These are phyloP conservation scores for Heritiera fomes DNA, from an alignment of 345 rosid species.

Conservation along the genomic window DNA sequence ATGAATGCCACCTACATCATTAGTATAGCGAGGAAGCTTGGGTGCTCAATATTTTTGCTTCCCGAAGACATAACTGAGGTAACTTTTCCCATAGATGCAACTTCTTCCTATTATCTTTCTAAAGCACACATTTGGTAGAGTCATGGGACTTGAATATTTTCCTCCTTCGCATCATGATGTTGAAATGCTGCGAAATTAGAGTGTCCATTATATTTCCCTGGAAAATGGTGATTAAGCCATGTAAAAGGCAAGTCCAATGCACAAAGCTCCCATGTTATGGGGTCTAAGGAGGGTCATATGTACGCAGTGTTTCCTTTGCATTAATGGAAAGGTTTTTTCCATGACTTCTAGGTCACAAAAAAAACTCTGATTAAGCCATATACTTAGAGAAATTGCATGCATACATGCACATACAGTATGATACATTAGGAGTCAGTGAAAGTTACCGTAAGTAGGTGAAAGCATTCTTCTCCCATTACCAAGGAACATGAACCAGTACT, in stretches of 20 bases:
- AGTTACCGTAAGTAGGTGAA: not conserved
- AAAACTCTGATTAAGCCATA: not conserved
- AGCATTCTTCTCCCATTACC: not conserved
- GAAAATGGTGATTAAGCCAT: not conserved
- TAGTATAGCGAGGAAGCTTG: constrained; percentile 91
- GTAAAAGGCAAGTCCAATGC: not conserved
- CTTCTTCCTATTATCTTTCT: not conserved
- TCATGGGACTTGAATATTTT: not conserved
- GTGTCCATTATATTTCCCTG: not conserved
- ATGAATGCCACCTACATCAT: constrained; percentile 96
- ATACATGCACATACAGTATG: not conserved
- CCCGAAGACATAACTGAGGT: constrained; percentile 97
- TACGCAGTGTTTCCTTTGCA: too few species aligned
- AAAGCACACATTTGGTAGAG: not conserved
- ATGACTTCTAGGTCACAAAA: too few species aligned
- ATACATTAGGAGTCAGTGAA: not conserved
- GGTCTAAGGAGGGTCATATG: too few species aligned
- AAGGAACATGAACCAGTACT: not conserved
- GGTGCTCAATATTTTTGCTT: constrained; percentile 94
- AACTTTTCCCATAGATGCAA: constrained; percentile 6
- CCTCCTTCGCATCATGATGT: not conserved
- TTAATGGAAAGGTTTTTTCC: too few species aligned
- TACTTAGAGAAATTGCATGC: not conserved
- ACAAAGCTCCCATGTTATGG: too few species aligned
- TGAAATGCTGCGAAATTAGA: not conserved